A percentile compares a stretch with the other conserved stretches of the same genome.
Conservation (phyloP, 2,329 filamentous ascomycete species). For the Diaporthe caulivora region DNA sequence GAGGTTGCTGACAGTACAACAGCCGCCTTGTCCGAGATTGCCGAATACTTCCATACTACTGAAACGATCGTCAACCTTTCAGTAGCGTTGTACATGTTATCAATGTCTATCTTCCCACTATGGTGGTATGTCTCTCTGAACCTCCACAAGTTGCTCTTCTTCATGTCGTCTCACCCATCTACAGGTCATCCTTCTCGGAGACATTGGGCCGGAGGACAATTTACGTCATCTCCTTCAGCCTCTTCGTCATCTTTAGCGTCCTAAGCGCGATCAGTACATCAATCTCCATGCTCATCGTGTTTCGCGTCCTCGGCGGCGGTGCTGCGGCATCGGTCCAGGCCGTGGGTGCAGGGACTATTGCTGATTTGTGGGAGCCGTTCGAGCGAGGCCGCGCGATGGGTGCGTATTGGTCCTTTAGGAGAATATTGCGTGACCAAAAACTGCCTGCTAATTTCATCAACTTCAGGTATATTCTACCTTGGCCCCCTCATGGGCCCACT, state of each 20-base stretch:
- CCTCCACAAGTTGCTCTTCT: neutral
- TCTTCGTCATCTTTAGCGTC: slow-evolving; percentile 79
- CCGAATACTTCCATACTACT: slow-evolving; percentile 70
- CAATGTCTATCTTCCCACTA: slow-evolving; percentile 85
- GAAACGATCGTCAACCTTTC: slow-evolving; percentile 79
- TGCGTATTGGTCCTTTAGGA: slow-evolving; percentile 39
- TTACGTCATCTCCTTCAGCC: slow-evolving; percentile 79
- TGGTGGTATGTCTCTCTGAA: slow-evolving; percentile 70
- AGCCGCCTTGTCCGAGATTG: slow-evolving; percentile 78
- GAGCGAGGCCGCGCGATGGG: slow-evolving; percentile 86
- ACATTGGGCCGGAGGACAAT: slow-evolving; percentile 79
- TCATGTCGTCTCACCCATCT: neutral
- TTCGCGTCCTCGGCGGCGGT: slow-evolving; percentile 80
- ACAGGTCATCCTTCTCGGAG: slow-evolving; percentile 79
- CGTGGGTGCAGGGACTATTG: slow-evolving; percentile 85
- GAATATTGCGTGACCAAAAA: neutral
- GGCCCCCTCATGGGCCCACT: slow-evolving; percentile 82
- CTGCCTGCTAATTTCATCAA: neutral
- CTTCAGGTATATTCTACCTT: slow-evolving; percentile 74
- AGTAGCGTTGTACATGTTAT: slow-evolving; percentile 84
- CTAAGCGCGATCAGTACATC: slow-evolving; percentile 76
- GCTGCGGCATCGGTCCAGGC: slow-evolving; percentile 85
- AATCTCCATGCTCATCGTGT: slow-evolving; percentile 82
- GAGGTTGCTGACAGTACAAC: slow-evolving; percentile 5
- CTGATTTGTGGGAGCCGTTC: slow-evolving; percentile 81